Conservation (phyloP, 1,284 basidiomycete genomes). For the Amylostereum areolatum region DNA sequence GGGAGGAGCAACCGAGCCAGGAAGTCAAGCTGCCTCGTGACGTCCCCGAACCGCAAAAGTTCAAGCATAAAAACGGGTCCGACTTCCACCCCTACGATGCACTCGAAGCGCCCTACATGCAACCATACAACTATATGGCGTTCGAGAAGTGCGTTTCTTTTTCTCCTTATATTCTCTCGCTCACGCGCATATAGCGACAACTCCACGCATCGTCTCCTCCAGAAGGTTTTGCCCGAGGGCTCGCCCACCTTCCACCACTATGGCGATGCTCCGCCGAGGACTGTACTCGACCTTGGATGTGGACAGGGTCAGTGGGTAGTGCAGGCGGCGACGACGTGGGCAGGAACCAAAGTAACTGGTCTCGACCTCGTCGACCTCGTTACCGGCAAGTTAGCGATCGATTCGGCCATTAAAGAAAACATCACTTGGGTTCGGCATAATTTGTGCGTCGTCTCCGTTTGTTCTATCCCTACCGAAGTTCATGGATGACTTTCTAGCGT, state of each 20-base stretch:
- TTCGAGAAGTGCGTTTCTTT: conserved; percentile 48
- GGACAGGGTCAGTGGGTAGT: conserved; percentile 61
- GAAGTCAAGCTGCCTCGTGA: no score
- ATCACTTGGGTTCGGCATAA: conserved; percentile 54
- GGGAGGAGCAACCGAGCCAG: neutral
- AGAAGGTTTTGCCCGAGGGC: conserved; percentile 39
- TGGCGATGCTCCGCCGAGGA: conserved; percentile 40
- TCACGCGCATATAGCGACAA: conserved; percentile 39
- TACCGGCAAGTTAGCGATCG: conserved; percentile 18
- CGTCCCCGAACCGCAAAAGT: conserved; percentile 2
- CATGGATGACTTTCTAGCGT: conserved; percentile 33
- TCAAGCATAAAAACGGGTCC: conserved; percentile 28
- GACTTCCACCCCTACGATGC: conserved; percentile 47
- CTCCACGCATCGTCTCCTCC: conserved; percentile 45
- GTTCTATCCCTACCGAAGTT: conserved; percentile 8
- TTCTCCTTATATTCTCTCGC: conserved; percentile 4
- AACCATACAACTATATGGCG: conserved; percentile 50
- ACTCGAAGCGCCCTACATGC: conserved; percentile 54
- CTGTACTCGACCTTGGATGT: conserved; percentile 69
- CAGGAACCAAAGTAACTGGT: conserved; percentile 46
- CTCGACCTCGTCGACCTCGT: conserved; percentile 56
- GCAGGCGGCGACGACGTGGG: conserved; percentile 57
- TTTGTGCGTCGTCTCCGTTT: no score
- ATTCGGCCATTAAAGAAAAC: conserved; percentile 32
- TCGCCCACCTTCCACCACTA: conserved; percentile 57